These are phyloP conservation scores for Artomyces pyxidatus DNA, from an alignment of 768 basidiomycete species.

Conservation along the genomic window DNA sequence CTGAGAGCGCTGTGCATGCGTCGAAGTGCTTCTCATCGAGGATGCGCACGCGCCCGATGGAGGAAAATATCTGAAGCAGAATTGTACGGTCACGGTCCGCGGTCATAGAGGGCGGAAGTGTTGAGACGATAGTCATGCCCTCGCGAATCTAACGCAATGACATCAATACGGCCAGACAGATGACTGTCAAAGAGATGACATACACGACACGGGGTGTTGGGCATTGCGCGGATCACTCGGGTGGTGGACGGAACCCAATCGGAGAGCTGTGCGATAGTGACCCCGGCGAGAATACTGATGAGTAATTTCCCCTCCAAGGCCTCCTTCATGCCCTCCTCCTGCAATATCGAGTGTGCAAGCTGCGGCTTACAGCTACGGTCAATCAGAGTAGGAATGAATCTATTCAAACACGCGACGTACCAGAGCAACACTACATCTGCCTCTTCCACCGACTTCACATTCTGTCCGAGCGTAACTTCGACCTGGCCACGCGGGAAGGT, in stretches of 20 bases:
- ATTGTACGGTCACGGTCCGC: conserved; percentile 59
- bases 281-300: conserved; percentile 96
- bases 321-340: conserved; percentile 66
- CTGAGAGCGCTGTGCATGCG: conserved; percentile 93
- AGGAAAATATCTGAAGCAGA: conserved; percentile 91
- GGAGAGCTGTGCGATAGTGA: conserved; percentile 76
- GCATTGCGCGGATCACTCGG: conserved; percentile 92
- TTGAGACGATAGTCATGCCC: conserved; percentile 94
- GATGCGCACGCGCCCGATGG: conserved; percentile 92
- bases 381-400: neutral
- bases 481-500: conserved; percentile 58
- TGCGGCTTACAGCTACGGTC: conserved; percentile 85
- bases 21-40: conserved; percentile 99
- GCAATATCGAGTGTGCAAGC: conserved; percentile 66
- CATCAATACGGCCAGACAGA: neutral
- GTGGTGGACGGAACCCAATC: conserved; percentile 71
- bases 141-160: conserved; percentile 72
- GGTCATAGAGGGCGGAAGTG: conserved; percentile 44
- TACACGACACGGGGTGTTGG: conserved; percentile 95
- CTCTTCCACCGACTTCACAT: conserved; percentile 61
- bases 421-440: conserved; percentile 86
- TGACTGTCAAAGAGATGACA: neutral
- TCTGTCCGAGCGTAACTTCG: conserved; percentile 60
- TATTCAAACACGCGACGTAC: conserved; percentile 33
- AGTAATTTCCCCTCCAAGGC: conserved; percentile 86